Conservation (phyloP, 331 rosid species). For the Dryas integrifolia region DNA sequence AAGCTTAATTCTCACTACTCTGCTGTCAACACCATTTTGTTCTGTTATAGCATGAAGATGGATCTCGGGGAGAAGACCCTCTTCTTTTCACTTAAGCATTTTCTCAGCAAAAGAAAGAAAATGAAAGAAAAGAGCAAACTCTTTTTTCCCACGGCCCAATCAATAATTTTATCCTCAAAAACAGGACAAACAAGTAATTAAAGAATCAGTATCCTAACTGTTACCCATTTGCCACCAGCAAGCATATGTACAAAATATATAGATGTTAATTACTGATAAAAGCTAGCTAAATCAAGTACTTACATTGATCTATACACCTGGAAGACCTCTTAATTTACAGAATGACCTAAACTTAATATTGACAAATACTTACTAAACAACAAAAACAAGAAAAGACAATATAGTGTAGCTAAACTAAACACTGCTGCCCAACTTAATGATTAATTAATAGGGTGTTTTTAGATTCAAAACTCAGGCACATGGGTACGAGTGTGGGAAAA, state of each 20-base stretch:
- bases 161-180: not conserved
- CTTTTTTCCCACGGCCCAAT: not conserved
- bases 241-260: not conserved
- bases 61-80: not conserved
- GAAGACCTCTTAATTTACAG: not conserved
- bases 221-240: not conserved
- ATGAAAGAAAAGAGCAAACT: not conserved
- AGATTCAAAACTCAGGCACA: slow-evolving; percentile 15
- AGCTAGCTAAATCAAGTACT: not conserved
- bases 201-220: too few species aligned
- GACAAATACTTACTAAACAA: not conserved
- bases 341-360: not conserved
- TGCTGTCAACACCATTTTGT: not conserved
- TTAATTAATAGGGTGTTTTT: not conserved
- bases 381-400: not conserved
- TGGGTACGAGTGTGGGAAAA: slow-evolving; percentile 16
- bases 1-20: too few species aligned
- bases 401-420: not conserved
- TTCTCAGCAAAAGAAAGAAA: not conserved
- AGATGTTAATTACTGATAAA: not conserved
- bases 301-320: not conserved
- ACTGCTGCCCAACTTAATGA: not conserved
- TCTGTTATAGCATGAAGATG: not conserved
- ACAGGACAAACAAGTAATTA: too few species aligned
- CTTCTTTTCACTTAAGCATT: too few species aligned